phyloP scores from a whole-genome alignment of 208 protist genomes.

The Trypanosoma melophagium region DNA sequence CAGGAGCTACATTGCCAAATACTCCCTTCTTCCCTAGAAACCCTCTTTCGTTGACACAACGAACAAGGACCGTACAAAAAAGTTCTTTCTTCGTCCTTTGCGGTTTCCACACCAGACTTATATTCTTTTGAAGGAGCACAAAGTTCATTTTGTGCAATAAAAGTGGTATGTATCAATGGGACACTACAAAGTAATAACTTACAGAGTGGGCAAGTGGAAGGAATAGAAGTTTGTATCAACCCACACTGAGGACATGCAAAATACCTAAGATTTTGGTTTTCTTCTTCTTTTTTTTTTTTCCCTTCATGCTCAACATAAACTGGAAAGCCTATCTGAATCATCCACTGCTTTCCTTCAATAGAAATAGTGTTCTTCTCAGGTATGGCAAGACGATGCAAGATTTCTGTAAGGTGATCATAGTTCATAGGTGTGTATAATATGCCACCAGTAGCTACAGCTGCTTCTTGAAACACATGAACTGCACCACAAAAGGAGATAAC shows the following conservation, averaged over 20 bases:
- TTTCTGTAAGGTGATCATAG: slow-evolving; percentile 71
- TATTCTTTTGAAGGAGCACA: slow-evolving; percentile 33
- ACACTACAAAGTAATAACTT: slow-evolving; percentile 71
- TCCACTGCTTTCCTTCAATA: slow-evolving; percentile 15
- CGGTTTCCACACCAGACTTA: neutral
- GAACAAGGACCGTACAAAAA: slow-evolving; percentile 8
- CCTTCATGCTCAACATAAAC: slow-evolving; percentile 33
- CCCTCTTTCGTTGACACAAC: slow-evolving; percentile 14
- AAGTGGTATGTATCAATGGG: slow-evolving; percentile 60
- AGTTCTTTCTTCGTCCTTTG: neutral
- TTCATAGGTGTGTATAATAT: slow-evolving; percentile 67
- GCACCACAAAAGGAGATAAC: slow-evolving; percentile 76
- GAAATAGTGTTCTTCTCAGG: slow-evolving; percentile 20
- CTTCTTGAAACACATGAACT: slow-evolving; percentile 79
- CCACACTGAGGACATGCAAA: slow-evolving; percentile 79
- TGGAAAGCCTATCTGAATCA: slow-evolving; percentile 76
- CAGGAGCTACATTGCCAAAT: slow-evolving; percentile 50
- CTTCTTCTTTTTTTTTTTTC: neutral
- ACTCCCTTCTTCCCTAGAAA: neutral
- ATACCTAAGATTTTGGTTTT: slow-evolving; percentile 25
- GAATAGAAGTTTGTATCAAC: slow-evolving; percentile 63
- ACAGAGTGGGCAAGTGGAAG: slow-evolving; percentile 77
- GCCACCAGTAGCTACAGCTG: slow-evolving; percentile 53
- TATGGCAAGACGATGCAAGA: slow-evolving; percentile 46
- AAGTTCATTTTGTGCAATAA: slow-evolving; percentile 65